Evolutionary conservation across 1,284 basidiomycete genomes (phyloP), one percentile per base, ranked within the genome.

Genomic region (Apiotrichum domesticum): DNA sequence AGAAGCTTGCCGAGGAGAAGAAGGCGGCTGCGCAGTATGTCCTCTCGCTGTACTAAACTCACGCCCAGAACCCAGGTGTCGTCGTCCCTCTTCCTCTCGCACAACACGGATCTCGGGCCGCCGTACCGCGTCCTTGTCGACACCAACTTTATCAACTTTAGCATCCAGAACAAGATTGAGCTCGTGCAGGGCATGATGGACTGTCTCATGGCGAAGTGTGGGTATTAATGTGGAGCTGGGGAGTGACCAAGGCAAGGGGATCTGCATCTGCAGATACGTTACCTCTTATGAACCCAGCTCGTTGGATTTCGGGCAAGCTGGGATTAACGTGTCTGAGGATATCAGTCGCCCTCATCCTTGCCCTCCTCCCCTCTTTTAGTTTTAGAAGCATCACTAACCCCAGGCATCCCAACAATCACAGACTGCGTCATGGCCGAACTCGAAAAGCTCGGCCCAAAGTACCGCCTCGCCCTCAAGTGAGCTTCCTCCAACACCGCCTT

Each of bases 121-220:
- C 96, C 96, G 0, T 99, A 98, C 74, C 86, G 95, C 33, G 90
- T 99, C 9, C 83, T 99, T 45, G 92, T 99, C 57, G 96, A 99
- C 78, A 99, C 96, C 70, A 99, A 99, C 76, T 99, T 99, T 71
- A 98, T 99, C 82, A 98, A 98, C 74, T 95, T 98, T 75, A 91
- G 88, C 64, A 81, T 99, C 50, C 95, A 98, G 79, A 98, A 98
- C 79, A 97, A 98, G 77, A 81, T 99, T 65, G 96, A 99, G 76
- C 83, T 98, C 47, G 83, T 98, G 21, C 87, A 89, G 69, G 93
- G 91, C 13, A 98, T 99, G 96, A 98, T 98, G 94, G 96, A 98
- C 74, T 97, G 94, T 68, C 80, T 99, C 11, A 98, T 91, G 77
- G 96, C 96, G n/a, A 98, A 98, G 80, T 95, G 94, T 95, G 68